Evolutionary conservation across 176 grass and related monocot species (phyloP).

Genomic region (Tuctoria greenei): DNA sequence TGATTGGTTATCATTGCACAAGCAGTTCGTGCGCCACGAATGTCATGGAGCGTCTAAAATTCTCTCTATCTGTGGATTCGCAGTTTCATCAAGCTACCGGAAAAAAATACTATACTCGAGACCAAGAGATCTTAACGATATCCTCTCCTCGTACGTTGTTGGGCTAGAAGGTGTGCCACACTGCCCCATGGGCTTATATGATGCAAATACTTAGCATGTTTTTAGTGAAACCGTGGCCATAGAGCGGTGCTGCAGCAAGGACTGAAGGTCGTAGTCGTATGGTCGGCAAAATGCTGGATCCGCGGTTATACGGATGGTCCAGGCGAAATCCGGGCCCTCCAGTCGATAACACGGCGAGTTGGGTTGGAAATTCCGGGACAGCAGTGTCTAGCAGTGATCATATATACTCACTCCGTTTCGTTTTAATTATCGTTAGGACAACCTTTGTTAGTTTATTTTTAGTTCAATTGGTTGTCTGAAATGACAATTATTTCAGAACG

Average conservation of each 20-base stretch:
- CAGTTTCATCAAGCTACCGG: too few relatives aligned
- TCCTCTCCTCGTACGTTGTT: slow-evolving; percentile 4
- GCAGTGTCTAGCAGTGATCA: background rate
- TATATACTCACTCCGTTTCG: too few relatives aligned
- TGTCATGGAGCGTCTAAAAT: too few relatives aligned
- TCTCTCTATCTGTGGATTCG: too few relatives aligned
- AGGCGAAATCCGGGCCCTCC: slow-evolving; percentile 1
- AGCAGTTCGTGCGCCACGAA: too few relatives aligned
- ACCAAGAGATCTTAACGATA: background rate
- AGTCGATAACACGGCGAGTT: background rate
- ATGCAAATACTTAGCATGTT: background rate
- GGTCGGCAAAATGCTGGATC: slow-evolving; percentile 14
- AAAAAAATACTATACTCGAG: too few relatives aligned
- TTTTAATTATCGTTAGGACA: too few relatives aligned
- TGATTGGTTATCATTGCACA: too few relatives aligned
- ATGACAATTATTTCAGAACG: too few relatives aligned
- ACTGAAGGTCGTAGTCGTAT: background rate
- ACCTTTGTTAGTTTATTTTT: too few relatives aligned
- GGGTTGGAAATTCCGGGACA: background rate
- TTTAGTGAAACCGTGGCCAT: slow-evolving; percentile 3
- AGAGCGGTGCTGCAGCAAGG: background rate
- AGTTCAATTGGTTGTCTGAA: too few relatives aligned
- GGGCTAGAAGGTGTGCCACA: background rate
- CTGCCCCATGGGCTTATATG: background rate
- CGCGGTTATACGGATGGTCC: background rate